A percentile compares a stretch with the other conserved stretches of the same genome.
Conservation (phyloP, 768 basidiomycete genomes). For the Phanerochaete carnosa region DNA sequence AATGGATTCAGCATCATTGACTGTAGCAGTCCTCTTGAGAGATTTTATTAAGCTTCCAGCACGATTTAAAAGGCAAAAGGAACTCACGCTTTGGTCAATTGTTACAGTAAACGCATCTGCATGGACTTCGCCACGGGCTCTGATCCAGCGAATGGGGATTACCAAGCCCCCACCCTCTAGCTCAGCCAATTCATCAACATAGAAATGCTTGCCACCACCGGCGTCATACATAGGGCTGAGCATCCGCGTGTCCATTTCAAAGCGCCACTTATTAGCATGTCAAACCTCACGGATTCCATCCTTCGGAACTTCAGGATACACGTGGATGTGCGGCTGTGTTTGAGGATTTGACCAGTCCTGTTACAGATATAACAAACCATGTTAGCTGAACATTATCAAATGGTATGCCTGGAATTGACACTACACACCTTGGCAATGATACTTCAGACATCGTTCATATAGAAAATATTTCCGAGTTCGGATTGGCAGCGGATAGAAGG, state of each 20-base stretch:
- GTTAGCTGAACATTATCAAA: too few relatives aligned
- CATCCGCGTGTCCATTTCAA: neutral
- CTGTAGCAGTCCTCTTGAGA: neutral
- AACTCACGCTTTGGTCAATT: neutral
- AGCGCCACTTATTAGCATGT: constrained; percentile 11
- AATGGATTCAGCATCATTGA: neutral
- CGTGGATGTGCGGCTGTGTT: constrained; percentile 8
- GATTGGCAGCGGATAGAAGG: neutral
- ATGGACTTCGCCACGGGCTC: neutral
- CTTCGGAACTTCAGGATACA: constrained; percentile 14
- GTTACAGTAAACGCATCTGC: constrained; percentile 4
- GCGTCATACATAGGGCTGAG: constrained; percentile 15
- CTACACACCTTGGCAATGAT: neutral
- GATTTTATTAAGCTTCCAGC: neutral
- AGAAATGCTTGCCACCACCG: constrained; percentile 10
- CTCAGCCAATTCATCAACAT: constrained; percentile 14
- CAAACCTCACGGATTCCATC: constrained; percentile 13
- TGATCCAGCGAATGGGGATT: constrained; percentile 18
- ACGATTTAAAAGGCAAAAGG: neutral
- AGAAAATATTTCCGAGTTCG: neutral
- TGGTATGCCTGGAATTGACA: too few relatives aligned
- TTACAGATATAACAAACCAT: too few relatives aligned
- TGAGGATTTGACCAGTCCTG: constrained; percentile 18
- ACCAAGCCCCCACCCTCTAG: constrained; percentile 8
- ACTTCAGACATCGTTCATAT: neutral